Conservation (phyloP, 1,284 basidiomycete genomes). For the Apiotrichum siamense region DNA sequence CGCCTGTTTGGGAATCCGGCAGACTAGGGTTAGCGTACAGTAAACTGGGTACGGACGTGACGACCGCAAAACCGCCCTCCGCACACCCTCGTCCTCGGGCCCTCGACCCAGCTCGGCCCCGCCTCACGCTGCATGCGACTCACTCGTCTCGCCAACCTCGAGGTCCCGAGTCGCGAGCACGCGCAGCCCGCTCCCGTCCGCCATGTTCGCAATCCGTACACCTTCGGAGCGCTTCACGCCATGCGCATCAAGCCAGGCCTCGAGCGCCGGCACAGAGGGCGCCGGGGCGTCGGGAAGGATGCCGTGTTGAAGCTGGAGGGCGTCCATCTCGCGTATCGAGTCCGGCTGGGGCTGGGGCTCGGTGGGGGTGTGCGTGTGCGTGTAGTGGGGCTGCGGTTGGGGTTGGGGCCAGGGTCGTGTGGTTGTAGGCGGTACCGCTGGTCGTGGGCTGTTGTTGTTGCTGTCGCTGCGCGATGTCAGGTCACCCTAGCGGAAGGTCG, state of each 20-base stretch:
- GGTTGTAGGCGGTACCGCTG: too few species aligned
- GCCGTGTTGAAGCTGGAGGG: constrained; percentile 6
- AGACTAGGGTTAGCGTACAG: constrained; percentile 37
- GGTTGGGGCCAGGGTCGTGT: too few species aligned
- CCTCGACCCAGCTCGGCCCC: not conserved
- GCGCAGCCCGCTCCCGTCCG: constrained; percentile 20
- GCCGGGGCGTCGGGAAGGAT: constrained; percentile 6
- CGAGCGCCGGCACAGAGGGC: constrained; percentile 18
- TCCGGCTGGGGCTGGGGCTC: too few species aligned
- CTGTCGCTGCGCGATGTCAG: too few species aligned
- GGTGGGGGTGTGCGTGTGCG: too few species aligned
- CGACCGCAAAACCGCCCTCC: too few species aligned
- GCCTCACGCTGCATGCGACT: not conserved
- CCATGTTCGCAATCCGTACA: constrained; percentile 20
- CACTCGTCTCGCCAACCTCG: constrained; percentile 18
- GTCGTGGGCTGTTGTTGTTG: too few species aligned
- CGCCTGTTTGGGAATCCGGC: constrained; percentile 39
- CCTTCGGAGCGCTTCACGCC: constrained; percentile 9
- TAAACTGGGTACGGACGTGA: too few species aligned
- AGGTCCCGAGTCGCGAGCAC: constrained; percentile 15
- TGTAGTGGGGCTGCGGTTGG: too few species aligned
- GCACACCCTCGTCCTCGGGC: not conserved
- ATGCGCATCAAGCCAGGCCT: constrained; percentile 19
- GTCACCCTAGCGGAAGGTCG: too few species aligned
- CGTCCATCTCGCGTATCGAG: too few species aligned